phyloP scores from a whole-genome alignment of 495 filamentous ascomycete species.

The Sordaria brevicollis region DNA sequence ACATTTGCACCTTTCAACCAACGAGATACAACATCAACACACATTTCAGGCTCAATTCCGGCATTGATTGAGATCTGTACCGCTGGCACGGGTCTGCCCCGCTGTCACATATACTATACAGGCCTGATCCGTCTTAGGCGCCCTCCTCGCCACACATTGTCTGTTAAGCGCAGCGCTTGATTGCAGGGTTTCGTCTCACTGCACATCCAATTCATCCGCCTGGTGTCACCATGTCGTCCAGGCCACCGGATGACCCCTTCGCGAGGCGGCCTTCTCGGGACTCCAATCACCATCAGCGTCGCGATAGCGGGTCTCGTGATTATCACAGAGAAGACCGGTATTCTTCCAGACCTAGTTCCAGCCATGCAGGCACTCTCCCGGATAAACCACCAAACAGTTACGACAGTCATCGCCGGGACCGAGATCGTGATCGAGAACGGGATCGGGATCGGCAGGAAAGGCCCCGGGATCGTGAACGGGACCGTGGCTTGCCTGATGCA shows the following conservation, averaged over 20 bases:
- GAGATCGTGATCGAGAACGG: neutral
- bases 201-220: neutral
- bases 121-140: neutral
- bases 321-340: conserved; percentile 2
- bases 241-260: conserved; percentile 8
- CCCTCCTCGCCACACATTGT: neutral
- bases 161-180: neutral
- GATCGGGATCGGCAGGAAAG: neutral
- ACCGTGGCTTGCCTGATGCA: neutral
- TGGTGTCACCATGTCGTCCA: conserved; percentile 12
- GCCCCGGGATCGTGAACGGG: neutral
- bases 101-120: neutral
- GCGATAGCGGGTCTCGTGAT: conserved; percentile 2
- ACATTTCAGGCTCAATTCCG: neutral
- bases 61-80: neutral
- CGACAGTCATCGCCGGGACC: neutral
- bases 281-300: conserved; percentile 5
- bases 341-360: neutral
- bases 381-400: neutral
- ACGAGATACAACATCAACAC: neutral
- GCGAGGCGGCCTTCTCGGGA: conserved; percentile 12
- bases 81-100: neutral
- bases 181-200: neutral
- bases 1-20: neutral
- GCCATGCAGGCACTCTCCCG: neutral